These are phyloP conservation scores for Epithele typhae DNA, from an alignment of 768 basidiomycete species.

Conservation along the genomic window DNA sequence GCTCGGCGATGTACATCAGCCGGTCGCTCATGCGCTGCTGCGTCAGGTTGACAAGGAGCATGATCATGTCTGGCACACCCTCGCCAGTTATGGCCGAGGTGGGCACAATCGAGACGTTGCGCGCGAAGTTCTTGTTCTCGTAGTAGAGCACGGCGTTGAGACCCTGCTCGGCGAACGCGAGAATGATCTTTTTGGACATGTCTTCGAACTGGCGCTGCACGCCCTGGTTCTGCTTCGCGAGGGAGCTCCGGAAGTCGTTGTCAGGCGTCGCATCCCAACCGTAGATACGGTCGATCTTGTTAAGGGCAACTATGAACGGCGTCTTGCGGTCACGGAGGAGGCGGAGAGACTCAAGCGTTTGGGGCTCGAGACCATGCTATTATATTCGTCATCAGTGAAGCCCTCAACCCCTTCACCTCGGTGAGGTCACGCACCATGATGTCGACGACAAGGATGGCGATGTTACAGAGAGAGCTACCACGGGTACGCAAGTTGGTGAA, in stretches of 20 bases:
- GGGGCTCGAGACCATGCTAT: constrained; percentile 96
- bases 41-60: constrained; percentile 94
- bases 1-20: constrained; percentile 95
- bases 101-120: constrained; percentile 94
- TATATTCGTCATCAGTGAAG: neutral
- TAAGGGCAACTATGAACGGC: constrained; percentile 97
- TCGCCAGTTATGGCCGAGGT: constrained; percentile 98
- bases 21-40: constrained; percentile 97
- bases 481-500: constrained; percentile 96
- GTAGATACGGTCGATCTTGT: constrained; percentile 99
- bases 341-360: constrained; percentile 93
- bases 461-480: constrained; percentile 96
- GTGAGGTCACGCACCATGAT: constrained; percentile 67
- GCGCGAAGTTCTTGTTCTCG: constrained; percentile 92
- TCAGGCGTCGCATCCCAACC: constrained; percentile 91
- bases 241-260: constrained; percentile 87
- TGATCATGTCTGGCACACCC: constrained; percentile 99
- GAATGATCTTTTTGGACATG: constrained; percentile 74
- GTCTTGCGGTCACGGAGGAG: constrained; percentile 90
- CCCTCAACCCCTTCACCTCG: neutral
- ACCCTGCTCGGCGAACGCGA: constrained; percentile 98
- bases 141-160: constrained; percentile 95
- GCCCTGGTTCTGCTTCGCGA: constrained; percentile 71
- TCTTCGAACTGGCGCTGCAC: constrained; percentile 93
- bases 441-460: constrained; percentile 97